Evolutionary conservation across 768 basidiomycete species (phyloP).

Genomic region (Clitopilus hobsonii): DNA sequence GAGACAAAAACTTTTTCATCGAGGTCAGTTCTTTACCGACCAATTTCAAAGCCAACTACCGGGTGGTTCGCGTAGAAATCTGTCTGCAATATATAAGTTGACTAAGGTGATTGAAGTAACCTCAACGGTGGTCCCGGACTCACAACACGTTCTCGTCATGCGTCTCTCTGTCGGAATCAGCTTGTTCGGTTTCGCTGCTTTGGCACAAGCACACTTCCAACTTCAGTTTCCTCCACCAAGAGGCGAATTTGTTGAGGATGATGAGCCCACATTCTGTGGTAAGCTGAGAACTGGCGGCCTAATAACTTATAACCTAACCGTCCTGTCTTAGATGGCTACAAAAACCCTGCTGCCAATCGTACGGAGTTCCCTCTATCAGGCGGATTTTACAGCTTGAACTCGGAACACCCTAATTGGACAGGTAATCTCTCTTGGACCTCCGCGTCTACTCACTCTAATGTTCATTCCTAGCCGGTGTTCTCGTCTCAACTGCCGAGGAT

Average conservation of each 20-base stretch:
- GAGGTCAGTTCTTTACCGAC: neutral
- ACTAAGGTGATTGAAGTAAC: no score
- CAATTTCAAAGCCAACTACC: neutral
- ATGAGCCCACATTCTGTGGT: constrained; percentile 70
- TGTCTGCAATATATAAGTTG: no score
- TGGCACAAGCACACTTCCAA: constrained; percentile 72
- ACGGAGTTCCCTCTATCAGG: constrained; percentile 63
- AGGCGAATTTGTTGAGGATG: constrained; percentile 58
- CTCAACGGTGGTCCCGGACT: no score
- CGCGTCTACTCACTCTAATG: constrained; percentile 2
- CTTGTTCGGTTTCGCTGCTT: constrained; percentile 33
- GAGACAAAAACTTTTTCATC: constrained; percentile 22
- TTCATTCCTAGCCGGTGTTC: constrained; percentile 36
- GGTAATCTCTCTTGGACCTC: constrained; percentile 32
- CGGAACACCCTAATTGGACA: constrained; percentile 60
- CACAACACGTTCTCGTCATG: constrained; percentile 7
- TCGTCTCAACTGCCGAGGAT: constrained; percentile 51
- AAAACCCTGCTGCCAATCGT: constrained; percentile 44
- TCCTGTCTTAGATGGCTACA: constrained; percentile 57
- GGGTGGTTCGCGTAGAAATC: neutral
- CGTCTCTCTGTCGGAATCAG: constrained; percentile 18
- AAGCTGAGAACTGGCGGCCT: constrained; percentile 11
- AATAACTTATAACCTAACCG: neutral
- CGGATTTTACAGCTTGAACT: constrained; percentile 59
- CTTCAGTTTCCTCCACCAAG: constrained; percentile 72